Percentiles rank a stretch among this genome's conserved stretches.
These are phyloP conservation scores for Persicaria tinctoria DNA, from an alignment of 148 eudicot genomes.

Conservation along the genomic window DNA sequence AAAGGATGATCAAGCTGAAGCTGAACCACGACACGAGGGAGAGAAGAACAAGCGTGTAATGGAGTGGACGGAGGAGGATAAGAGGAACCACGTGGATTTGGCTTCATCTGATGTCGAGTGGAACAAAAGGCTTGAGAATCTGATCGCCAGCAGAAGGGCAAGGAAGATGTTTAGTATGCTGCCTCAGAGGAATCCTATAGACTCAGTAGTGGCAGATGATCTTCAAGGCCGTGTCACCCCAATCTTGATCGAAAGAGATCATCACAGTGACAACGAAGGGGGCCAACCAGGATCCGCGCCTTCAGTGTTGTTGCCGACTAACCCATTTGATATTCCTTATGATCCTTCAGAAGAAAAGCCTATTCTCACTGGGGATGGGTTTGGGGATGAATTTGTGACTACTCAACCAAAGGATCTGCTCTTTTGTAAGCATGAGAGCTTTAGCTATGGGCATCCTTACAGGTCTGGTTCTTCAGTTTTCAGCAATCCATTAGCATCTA, in stretches of 20 bases:
- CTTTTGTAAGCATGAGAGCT: constrained; percentile 47
- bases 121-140: constrained; percentile 57
- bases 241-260: constrained; percentile 20
- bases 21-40: constrained; percentile 19
- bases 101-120: constrained; percentile 59
- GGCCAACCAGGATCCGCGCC: constrained; percentile 70
- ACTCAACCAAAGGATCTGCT: constrained; percentile 30
- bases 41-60: constrained; percentile 29
- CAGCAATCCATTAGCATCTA: constrained; percentile 21
- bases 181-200: constrained; percentile 30
- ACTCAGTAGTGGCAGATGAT: constrained; percentile 20
- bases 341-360: constrained; percentile 81
- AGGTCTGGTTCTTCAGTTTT: constrained; percentile 22
- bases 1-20: constrained; percentile 33
- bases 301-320: constrained; percentile 39
- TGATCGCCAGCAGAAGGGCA: constrained; percentile 57
- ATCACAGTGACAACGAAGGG: not conserved
- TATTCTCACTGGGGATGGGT: constrained; percentile 55
- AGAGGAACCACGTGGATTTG: constrained; percentile 43
- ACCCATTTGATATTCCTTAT: constrained; percentile 86
- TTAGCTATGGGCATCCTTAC: constrained; percentile 22
- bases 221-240: constrained; percentile 17
- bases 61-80: constrained; percentile 50
- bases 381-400: constrained; percentile 42
- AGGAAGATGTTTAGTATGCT: constrained; percentile 41